A percentile compares a stretch with the other conserved stretches of the same genome.
Evolutionary conservation across 2,329 filamentous ascomycete genomes (phyloP).

Genomic region (Thelonectria discophora): DNA sequence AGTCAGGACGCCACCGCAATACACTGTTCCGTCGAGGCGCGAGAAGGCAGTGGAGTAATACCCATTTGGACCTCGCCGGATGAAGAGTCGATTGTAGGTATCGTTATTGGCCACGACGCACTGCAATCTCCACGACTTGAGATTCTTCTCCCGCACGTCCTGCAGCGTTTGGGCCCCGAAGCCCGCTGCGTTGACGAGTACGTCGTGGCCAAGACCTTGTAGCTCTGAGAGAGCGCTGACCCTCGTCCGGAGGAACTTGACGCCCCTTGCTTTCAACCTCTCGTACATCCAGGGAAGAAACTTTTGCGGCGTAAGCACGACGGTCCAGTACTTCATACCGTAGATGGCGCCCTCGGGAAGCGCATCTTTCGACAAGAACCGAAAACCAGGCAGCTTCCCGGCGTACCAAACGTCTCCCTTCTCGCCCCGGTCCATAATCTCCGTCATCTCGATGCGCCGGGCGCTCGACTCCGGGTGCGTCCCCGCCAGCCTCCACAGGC

Average conservation of each 20-base stretch:
- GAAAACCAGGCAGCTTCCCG: conserved; percentile 9
- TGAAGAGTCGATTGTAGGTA: conserved; percentile 1
- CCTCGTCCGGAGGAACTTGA: conserved; percentile 8
- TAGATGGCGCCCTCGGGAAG: background rate
- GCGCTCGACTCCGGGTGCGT: conserved; percentile 27
- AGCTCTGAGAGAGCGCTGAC: conserved; percentile 23
- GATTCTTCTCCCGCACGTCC: conserved; percentile 28
- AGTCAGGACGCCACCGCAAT: conserved; percentile 8
- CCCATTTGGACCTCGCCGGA: conserved; percentile 10
- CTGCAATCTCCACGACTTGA: conserved; percentile 14
- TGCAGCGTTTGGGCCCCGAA: conserved; percentile 13
- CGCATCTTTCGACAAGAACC: conserved; percentile 3
- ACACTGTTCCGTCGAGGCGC: conserved; percentile 9
- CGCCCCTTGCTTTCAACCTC: background rate
- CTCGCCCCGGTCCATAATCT: conserved; percentile 21
- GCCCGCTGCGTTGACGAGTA: conserved; percentile 28
- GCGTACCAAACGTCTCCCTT: conserved; percentile 25
- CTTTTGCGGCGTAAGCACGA: conserved; percentile 23
- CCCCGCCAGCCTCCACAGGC: conserved; percentile 23
- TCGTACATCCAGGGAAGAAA: conserved; percentile 29
- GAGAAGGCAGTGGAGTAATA: conserved; percentile 21
- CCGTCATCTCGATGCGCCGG: conserved; percentile 23
- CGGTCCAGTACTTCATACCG: conserved; percentile 25
- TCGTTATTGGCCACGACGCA: background rate
- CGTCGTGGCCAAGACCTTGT: conserved; percentile 4